phyloP scores from a whole-genome alignment of 306 rosid genomes.

The Macrotyloma uniflorum region DNA sequence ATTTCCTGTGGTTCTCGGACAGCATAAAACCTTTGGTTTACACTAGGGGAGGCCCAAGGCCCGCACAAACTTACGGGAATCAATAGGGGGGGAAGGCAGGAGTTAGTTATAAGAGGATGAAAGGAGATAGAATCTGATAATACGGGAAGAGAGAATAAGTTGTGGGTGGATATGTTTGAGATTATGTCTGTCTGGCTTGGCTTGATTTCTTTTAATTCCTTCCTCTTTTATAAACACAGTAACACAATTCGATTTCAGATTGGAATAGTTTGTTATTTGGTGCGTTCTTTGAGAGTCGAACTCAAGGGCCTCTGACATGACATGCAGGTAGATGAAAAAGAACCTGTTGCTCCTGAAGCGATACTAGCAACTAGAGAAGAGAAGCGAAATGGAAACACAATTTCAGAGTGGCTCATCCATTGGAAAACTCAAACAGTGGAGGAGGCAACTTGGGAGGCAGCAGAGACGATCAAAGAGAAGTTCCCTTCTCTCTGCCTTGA shows the following conservation, averaged over 20 bases:
- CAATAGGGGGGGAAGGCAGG: neutral
- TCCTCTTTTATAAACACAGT: neutral
- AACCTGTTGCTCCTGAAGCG: neutral
- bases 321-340: neutral
- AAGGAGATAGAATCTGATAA: neutral
- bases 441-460: neutral
- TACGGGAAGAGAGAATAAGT: neutral
- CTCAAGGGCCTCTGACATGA: neutral
- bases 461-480: neutral
- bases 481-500: neutral
- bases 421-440: neutral
- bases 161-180: neutral
- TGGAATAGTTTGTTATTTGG: neutral
- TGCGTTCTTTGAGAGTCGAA: neutral
- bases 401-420: neutral
- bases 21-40: neutral
- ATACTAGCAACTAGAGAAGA: neutral
- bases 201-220: neutral
- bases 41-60: neutral
- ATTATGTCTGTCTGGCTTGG: neutral
- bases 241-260: neutral
- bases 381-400: neutral
- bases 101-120: neutral
- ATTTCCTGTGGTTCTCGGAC: neutral
- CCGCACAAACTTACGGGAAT: neutral